Base-by-base conservation (phyloP, 2,329 filamentous ascomycete genomes). In the Polychaeton citri region DNA sequence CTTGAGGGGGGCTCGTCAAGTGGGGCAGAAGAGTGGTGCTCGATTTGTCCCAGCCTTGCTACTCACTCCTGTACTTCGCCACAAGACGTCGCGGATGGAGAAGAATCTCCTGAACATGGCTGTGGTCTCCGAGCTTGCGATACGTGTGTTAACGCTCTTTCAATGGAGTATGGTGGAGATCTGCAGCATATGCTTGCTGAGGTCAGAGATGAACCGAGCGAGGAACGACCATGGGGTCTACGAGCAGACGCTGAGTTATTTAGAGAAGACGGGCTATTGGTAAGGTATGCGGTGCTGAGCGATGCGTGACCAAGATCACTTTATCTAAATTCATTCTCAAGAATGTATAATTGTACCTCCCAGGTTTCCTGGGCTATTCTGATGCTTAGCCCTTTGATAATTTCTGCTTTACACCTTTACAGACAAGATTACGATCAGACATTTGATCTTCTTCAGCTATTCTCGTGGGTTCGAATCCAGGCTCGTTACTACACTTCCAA, bases 21-120 rank as follows among this genome's bases (percentile, higher is more conserved):
- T 7, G 30, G 38, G 7, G 9, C 33, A 18, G 40, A 52, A 47
- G 45, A 9, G 13, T 65, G 59, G 57, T 68, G 65, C 41, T 50
- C 50, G 3, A 33, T 68, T 2, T 68, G 65, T 35, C 53, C 55
- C 2, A 47, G 47, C 8, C 53, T 60, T 1, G 64, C 62, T 0
- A 51, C 51, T 2, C 59, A 55, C 24, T 45, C 45, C 15, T 68
- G 63, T 39, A 38, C 28, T 37, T 43, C 35, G 3, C 41, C n/a
- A 8, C 21, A 19, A 4, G 35, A 32, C 9, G 39, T 38, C 19
- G 37, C 26, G 5, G 18, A 24, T 13, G 36, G n/a, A 36, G 6
- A 19, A 20, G 12, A 7, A 28, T 28, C 4, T 7, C 16, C 18
- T 21, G 30, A 36, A 4, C 17, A 20, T 12, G 46, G 52, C 3